phyloP scores from a whole-genome alignment of 768 basidiomycete genomes.

The Boletus huronensis region DNA sequence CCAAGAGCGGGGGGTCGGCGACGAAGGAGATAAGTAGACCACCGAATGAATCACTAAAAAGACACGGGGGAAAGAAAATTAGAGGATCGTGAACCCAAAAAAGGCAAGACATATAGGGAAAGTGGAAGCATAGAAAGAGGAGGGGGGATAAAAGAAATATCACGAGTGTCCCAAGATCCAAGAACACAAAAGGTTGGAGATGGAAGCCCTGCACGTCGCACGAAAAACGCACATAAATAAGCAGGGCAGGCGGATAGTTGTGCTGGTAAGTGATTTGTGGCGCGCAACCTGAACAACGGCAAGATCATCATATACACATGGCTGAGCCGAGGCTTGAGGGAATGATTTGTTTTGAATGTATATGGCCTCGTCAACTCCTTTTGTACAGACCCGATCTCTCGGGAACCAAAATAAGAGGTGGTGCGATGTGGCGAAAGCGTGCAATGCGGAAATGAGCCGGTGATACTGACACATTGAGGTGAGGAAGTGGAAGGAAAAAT shows the following conservation, averaged over 20 bases:
- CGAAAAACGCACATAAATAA: conserved; percentile 33
- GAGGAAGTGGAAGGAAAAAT: conserved; percentile 26
- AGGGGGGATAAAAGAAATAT: conserved; percentile 21
- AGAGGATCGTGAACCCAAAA: conserved; percentile 22
- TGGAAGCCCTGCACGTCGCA: conserved; percentile 23
- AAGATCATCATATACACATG: conserved; percentile 32
- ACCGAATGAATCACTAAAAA: conserved; percentile 25
- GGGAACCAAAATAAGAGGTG: conserved; percentile 33
- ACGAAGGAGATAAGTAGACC: conserved; percentile 20
- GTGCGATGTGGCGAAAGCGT: conserved; percentile 42
- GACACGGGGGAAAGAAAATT: conserved; percentile 23
- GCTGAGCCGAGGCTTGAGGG: conserved; percentile 26
- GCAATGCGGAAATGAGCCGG: conserved; percentile 35
- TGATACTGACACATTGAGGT: conserved; percentile 43
- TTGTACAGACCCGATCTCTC: conserved; percentile 36
- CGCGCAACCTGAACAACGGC: conserved; percentile 24
- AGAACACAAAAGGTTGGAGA: conserved; percentile 36
- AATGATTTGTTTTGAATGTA: conserved; percentile 27
- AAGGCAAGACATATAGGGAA: conserved; percentile 18
- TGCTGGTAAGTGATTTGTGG: conserved; percentile 17
- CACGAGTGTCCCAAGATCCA: conserved; percentile 38
- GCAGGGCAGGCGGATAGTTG: conserved; percentile 25
- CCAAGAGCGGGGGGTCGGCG: not conserved
- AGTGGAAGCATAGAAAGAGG: conserved; percentile 13
- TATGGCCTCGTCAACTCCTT: conserved; percentile 34